These are phyloP conservation scores for Malassezia equina DNA, from an alignment of 1,284 basidiomycete genomes.

Conservation along the genomic window DNA sequence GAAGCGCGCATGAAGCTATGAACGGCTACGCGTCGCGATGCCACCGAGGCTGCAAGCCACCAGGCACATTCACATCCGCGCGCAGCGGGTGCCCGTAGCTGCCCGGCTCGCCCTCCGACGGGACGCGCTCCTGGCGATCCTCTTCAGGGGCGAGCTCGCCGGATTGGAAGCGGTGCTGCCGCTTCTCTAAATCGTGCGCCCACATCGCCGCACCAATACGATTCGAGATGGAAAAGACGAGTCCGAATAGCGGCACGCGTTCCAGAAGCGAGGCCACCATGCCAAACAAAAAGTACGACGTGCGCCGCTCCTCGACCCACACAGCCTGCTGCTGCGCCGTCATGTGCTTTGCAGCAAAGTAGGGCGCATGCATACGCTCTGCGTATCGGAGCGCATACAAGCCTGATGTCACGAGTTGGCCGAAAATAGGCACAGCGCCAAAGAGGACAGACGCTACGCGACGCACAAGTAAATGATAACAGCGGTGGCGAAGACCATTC, in stretches of 20 bases:
- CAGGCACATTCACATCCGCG: constrained; percentile 9
- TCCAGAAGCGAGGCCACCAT: constrained; percentile 37
- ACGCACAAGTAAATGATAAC: not conserved
- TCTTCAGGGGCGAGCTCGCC: constrained; percentile 19
- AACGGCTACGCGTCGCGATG: too few relatives aligned
- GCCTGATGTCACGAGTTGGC: constrained; percentile 24
- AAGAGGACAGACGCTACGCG: not conserved
- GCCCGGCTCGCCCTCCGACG: constrained; percentile 5
- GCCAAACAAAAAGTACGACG: constrained; percentile 37
- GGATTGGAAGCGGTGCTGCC: constrained; percentile 29
- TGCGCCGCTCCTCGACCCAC: constrained; percentile 41
- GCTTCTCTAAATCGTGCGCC: constrained; percentile 46
- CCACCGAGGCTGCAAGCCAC: too few relatives aligned
- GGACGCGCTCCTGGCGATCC: not conserved
- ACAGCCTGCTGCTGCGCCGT: constrained; percentile 33
- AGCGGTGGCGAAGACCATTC: not conserved
- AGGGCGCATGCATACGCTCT: constrained; percentile 21
- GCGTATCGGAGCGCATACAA: constrained; percentile 30
- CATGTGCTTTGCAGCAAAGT: constrained; percentile 44
- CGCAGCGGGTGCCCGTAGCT: constrained; percentile 2
- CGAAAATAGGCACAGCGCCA: constrained; percentile 20
- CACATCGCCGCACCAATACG: constrained; percentile 47
- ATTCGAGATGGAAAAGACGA: constrained; percentile 41
- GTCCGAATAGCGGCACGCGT: constrained; percentile 35
- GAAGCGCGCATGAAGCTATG: not conserved